Base-by-base conservation (phyloP, 2,329 filamentous ascomycete genomes). In the Metarhizium robertsii region DNA sequence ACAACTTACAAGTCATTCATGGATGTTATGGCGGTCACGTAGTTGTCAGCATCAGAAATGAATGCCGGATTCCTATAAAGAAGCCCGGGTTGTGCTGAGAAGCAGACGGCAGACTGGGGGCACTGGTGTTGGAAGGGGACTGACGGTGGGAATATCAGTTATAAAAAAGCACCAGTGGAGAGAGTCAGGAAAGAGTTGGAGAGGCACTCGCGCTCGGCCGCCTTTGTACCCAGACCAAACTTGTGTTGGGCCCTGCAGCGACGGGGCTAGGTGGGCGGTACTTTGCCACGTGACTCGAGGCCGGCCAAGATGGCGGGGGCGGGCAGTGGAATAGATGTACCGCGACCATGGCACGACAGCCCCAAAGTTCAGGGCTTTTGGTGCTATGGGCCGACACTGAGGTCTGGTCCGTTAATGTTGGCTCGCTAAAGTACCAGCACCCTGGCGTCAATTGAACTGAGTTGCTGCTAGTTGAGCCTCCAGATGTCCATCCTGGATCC, bases 1-100 rank as follows among this genome's bases (percentile, higher is more conserved):
- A 61, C 57, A 58, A 79, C 76, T 75, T 72, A 79, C 76, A 73
- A 75, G 71, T 76, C 74, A 79, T 77, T 68, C 74, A 76, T 68
- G 64, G 68, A 72, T 65, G 66, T 63, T 67, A 72, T 65, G 66
- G 66, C 67, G 64, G 62, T 65, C 68, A 72, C 68, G 68, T 67
- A 71, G 66, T 66, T 64, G 57, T 56, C 53, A 57, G 58, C 61
- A 65, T 65, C 60, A 58, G 62, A 57, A 11, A 55, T 30, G 56
- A 59, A 57, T 60, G 20, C 45, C 55, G 58, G 59, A 61, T 60
- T 59, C 54, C 34, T 45, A 14, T 30, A 7, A 50, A 20, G 18
- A 40, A 30, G 47, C 42, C 30, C 51, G 32, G 51, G 52, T 52
- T 40, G 56, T 51, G 54, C 47, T 49, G 48, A 54, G 56, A 16